Evolutionary conservation across 1,139 yeast genomes (phyloP), one percentile per base, ranked within the genome.

Genomic region (Candida frijolesensis): DNA sequence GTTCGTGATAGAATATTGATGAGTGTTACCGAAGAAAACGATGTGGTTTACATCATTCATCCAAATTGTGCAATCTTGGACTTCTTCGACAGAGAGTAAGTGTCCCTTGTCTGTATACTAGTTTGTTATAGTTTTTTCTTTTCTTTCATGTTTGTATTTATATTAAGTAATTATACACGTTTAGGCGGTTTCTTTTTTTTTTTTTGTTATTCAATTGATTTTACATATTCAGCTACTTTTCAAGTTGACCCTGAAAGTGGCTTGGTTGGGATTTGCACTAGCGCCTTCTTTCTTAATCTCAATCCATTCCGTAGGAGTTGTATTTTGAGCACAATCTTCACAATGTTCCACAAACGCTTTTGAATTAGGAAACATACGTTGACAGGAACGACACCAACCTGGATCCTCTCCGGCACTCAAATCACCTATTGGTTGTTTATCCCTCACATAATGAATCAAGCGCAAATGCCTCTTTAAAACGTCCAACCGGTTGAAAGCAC

Each of bases 21-120:
- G 90, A 85, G 84, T 60, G 85, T 95, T 45, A 82, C 83, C 32
- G 91, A 90, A 46, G 82, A 78, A 46, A 73, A 74, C 14, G 77
- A 73, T 30, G 63, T 63, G 18, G 71, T 86, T 35, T 90, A 87
- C 63, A 90, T 90, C 38, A 75, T 91, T 53, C 98, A 94, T 73
- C 98, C 98, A 49, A 92, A 94, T 66, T 88, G 92, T 71, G 87
- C 90, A 16, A 82, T 87, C 53, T 76, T 85, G 57, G 94, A 86
- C 55, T 76, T 75, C 62, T 76, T 76, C 59, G 80, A 76, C 55
- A 49, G 51, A 41, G 51, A 47, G 5, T 27, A 40, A 18, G 19
- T 14, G 25, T 41, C 33, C 12, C 33, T 33, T 12, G 22, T 32
- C 12, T 16, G 41, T 32, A 7, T 27, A 5, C 10, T 34, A 5